phyloP scores from a whole-genome alignment of 2,329 filamentous ascomycete genomes.

The Domatiomyces catenatus region DNA sequence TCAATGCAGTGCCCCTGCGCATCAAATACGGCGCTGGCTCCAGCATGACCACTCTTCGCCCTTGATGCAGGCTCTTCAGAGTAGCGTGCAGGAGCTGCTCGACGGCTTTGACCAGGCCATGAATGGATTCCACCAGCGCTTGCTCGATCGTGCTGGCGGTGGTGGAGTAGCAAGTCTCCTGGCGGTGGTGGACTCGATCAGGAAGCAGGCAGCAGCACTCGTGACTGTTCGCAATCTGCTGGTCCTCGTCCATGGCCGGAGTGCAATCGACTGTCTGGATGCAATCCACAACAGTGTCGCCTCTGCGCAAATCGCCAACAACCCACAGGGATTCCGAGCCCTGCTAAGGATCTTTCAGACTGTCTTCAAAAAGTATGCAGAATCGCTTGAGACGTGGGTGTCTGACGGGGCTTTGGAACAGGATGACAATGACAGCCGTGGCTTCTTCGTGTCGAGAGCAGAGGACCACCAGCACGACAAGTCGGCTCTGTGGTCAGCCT shows the following conservation, averaged over 20 bases:
- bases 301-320: neutral
- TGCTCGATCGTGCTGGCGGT: conserved; percentile 1
- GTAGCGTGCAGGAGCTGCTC: conserved; percentile 2
- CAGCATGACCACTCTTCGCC: neutral
- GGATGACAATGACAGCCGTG: neutral
- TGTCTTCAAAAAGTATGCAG: conserved; percentile 6
- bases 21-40: conserved; percentile 8
- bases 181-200: conserved; percentile 3
- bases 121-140: conserved; percentile 4
- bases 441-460: conserved; percentile 8
- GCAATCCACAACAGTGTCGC: neutral
- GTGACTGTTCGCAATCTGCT: neutral
- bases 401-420: conserved; percentile 3
- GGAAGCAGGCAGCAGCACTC: neutral
- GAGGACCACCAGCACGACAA: neutral
- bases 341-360: conserved; percentile 8
- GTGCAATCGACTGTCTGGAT: neutral
- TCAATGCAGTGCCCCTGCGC: conserved; percentile 3
- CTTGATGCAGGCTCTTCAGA: conserved; percentile 10
- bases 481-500: conserved; percentile 11
- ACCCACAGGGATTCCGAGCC: conserved; percentile 1
- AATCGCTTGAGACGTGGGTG: conserved; percentile 9
- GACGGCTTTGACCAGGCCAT: conserved; percentile 3
- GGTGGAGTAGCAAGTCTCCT: conserved; percentile 7
- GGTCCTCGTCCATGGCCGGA: neutral